Evolutionary conservation across 164 flowering plant species (phyloP).

Genomic region (Tetrastigma voinierianum): DNA sequence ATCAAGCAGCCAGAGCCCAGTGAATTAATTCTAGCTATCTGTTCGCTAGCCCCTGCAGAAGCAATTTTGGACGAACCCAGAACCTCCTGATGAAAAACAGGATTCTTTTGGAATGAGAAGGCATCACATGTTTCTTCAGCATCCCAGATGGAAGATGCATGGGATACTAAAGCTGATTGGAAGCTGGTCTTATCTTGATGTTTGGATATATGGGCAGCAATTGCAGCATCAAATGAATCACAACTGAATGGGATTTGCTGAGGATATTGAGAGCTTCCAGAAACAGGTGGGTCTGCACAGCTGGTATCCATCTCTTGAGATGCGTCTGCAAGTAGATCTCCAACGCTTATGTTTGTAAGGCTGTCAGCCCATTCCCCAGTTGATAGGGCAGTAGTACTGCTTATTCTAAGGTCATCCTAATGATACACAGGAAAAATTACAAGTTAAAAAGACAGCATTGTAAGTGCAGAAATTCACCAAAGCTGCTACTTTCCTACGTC

Average conservation of each 20-base stretch:
- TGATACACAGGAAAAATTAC: not conserved
- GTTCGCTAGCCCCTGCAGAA: constrained; percentile 28
- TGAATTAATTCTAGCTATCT: constrained; percentile 19
- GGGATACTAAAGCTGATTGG: constrained; percentile 33
- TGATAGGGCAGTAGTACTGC: constrained; percentile 43
- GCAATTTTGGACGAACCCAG: constrained; percentile 16
- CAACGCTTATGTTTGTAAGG: constrained; percentile 81
- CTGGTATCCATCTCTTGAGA: constrained; percentile 34
- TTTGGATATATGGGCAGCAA: constrained; percentile 80
- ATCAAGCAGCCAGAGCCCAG: constrained; percentile 15
- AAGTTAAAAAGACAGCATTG: not conserved
- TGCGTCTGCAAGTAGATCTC: constrained; percentile 71
- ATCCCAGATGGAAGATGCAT: constrained; percentile 80
- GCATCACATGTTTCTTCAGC: constrained; percentile 98
- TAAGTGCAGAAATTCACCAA: not conserved
- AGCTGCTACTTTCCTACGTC: not conserved
- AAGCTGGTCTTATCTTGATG: constrained; percentile 35
- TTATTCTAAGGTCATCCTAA: constrained; percentile 42
- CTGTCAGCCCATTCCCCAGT: constrained; percentile 95
- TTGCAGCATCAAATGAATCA: constrained; percentile 96
- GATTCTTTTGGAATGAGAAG: constrained; percentile 66
- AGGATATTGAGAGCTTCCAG: constrained; percentile 36
- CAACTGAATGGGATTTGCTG: constrained; percentile 69
- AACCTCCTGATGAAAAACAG: constrained; percentile 16
- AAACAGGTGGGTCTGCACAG: constrained; percentile 32